Evolutionary conservation across 345 rosid species (phyloP), one percentile per base, ranked within the genome.

Genomic region (Syzygium grande): DNA sequence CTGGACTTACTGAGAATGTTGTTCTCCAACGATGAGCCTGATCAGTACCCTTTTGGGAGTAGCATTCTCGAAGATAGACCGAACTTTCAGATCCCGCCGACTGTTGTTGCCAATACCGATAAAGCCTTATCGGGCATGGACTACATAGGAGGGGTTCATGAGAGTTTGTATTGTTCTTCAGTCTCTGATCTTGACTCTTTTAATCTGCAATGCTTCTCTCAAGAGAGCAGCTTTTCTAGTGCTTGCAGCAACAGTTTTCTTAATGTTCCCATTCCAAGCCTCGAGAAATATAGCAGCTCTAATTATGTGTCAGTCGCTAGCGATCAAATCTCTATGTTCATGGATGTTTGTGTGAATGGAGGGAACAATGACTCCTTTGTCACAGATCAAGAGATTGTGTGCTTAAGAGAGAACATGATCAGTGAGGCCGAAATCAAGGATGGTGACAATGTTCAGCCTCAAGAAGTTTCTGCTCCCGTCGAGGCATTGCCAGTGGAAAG

Each of bases 1-100:
- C 92, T 92, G 92, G 94, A 94, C 85, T 88, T 87, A 34, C 87
- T 94, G 58, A 85, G 89, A 92, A 87, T 89, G 85, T 88, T 94
- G 84, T 90, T 92, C 88, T 87, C 90, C 87, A 51, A 54, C 52
- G 91, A 91, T 86, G 94, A 92, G 78, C 88, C 89, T 73, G 94
- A 58, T 51, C 94, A 90, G 85, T 90, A 84, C 59, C 89, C 92
- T 16, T 91, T 90, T 55, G 90, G 92, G 14, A 53, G 90, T 88
- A 34, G 83, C 83, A 73, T 34, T 34, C 79, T 46, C 19, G 91
- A 86, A 16, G 86, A 56, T 38, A 29, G 86, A 19, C 86, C 46
- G 19, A 38, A 73, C 83, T 19, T 38, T 38, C 59, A 52, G 63
- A 84, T 53, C 54, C 63, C 59, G 49, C 34, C 55, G 0, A 41